Evolutionary conservation across 345 rosid genomes (phyloP).

Genomic region (Luvunga scandens): DNA sequence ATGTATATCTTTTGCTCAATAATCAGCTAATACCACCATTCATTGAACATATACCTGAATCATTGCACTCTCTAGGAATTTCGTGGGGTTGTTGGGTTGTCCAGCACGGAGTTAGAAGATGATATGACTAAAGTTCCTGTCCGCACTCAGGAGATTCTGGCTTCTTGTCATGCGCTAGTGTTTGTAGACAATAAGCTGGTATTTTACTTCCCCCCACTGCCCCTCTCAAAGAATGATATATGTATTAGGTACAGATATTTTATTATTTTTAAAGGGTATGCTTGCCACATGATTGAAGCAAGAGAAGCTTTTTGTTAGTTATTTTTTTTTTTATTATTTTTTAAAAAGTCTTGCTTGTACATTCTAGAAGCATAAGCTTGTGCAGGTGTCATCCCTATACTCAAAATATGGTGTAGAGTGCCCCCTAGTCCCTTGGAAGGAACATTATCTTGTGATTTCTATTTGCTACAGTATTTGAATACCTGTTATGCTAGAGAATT

Average conservation of each 20-base stretch:
- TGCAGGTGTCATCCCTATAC: neutral
- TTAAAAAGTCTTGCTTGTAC: neutral
- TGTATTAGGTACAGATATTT: neutral
- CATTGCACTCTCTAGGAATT: conserved; percentile 62
- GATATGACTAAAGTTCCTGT: conserved; percentile 77
- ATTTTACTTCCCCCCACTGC: conserved; percentile 15
- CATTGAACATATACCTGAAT: conserved; percentile 9
- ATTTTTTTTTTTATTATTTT: neutral
- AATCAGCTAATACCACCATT: conserved; percentile 11
- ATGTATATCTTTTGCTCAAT: neutral
- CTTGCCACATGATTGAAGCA: neutral
- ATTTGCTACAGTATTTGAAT: neutral
- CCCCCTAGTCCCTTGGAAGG: neutral
- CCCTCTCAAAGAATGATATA: neutral
- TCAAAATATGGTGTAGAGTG: neutral
- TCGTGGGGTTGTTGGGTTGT: conserved; percentile 80
- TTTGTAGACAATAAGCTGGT: conserved; percentile 98
- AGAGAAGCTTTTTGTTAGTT: conserved; percentile 1
- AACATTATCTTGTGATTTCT: neutral
- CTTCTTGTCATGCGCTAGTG: conserved; percentile 98
- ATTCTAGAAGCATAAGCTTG: neutral
- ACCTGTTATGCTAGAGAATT: neutral
- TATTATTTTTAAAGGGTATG: neutral
- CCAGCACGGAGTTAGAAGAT: conserved; percentile 62
- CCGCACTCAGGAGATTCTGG: conserved; percentile 80